Percentiles rank a stretch among this genome's conserved stretches.
Conservation (phyloP, 176 grass and related monocot genomes). For the Carex scoparia region DNA sequence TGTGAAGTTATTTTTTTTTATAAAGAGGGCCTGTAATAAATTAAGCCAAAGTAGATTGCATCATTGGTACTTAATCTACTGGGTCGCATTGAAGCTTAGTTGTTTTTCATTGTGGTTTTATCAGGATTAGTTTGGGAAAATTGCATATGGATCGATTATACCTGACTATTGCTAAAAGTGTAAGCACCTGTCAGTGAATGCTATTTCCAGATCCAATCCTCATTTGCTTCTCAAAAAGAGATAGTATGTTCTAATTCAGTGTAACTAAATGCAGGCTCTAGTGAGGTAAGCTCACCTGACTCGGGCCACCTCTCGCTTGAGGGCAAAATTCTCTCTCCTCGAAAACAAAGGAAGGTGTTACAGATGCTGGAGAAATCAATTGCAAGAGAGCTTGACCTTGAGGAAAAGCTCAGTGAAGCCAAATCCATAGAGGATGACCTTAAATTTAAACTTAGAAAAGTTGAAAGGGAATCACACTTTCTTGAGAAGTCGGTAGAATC, state of each 20-base stretch:
- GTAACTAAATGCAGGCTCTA: conserved; percentile 35
- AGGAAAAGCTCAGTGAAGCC: conserved; percentile 67
- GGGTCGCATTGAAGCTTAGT: background rate
- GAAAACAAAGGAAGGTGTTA: conserved; percentile 62
- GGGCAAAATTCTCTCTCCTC: conserved; percentile 37
- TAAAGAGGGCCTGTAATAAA: background rate
- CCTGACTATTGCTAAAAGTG: background rate
- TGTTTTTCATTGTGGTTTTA: background rate
- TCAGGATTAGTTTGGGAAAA: background rate
- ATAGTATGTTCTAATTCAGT: conserved; percentile 27
- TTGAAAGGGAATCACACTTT: conserved; percentile 53
- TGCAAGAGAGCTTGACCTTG: conserved; percentile 86
- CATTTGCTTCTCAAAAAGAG: background rate
- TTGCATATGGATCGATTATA: background rate
- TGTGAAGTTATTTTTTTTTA: background rate
- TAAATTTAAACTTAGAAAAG: conserved; percentile 40
- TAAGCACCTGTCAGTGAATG: background rate
- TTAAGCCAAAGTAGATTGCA: background rate
- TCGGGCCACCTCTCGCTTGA: conserved; percentile 38
- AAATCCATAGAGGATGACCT: conserved; percentile 53
- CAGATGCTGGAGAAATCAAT: conserved; percentile 84
- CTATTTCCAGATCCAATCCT: background rate
- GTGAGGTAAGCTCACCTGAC: conserved; percentile 35
- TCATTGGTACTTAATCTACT: background rate
- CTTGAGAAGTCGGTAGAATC: conserved; percentile 55